A percentile compares a stretch with the other conserved stretches of the same genome.
Evolutionary conservation across 192 early-diverging fungal species (phyloP).

Genomic region (Chytriomyces sp.): DNA sequence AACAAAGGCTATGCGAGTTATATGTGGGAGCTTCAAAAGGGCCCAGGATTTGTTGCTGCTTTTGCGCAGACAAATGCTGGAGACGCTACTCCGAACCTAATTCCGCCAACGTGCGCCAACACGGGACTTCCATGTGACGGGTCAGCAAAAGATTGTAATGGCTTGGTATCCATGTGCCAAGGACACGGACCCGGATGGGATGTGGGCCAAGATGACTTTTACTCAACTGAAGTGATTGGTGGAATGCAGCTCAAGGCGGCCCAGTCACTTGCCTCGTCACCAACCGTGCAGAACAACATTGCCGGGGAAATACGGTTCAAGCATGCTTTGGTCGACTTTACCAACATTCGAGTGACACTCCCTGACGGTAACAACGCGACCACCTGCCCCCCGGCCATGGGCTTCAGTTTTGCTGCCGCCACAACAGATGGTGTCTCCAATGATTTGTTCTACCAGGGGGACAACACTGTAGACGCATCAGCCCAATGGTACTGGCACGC

Average conservation of each 20-base stretch:
- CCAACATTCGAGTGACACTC: constrained; percentile 36
- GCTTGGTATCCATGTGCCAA: constrained; percentile 40
- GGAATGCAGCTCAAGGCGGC: constrained; percentile 37
- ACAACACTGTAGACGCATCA: constrained; percentile 9
- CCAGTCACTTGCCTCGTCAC: constrained; percentile 3
- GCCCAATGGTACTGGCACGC: too few species aligned
- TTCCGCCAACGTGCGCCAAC: constrained; percentile 42
- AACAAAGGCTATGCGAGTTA: constrained; percentile 56
- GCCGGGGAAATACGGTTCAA: constrained; percentile 29
- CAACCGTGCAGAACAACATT: too few species aligned
- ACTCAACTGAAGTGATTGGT: constrained; percentile 49
- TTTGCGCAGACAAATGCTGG: constrained; percentile 52
- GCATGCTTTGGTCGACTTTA: constrained; percentile 49
- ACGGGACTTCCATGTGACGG: constrained; percentile 51
- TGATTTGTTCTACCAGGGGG: constrained; percentile 28
- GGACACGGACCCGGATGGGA: constrained; percentile 42
- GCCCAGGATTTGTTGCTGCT: constrained; percentile 45
- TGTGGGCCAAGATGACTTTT: constrained; percentile 30
- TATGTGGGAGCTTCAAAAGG: constrained; percentile 37
- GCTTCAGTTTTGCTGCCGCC: constrained; percentile 54
- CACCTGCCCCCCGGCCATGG: constrained; percentile 46
- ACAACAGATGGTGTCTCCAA: constrained; percentile 59
- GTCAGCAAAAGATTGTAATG: constrained; percentile 37
- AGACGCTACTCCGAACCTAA: constrained; percentile 48
- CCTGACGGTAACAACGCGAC: constrained; percentile 15